Evolutionary conservation across 139 green algal species (phyloP).

Genomic region (Coelastrella sp.): DNA sequence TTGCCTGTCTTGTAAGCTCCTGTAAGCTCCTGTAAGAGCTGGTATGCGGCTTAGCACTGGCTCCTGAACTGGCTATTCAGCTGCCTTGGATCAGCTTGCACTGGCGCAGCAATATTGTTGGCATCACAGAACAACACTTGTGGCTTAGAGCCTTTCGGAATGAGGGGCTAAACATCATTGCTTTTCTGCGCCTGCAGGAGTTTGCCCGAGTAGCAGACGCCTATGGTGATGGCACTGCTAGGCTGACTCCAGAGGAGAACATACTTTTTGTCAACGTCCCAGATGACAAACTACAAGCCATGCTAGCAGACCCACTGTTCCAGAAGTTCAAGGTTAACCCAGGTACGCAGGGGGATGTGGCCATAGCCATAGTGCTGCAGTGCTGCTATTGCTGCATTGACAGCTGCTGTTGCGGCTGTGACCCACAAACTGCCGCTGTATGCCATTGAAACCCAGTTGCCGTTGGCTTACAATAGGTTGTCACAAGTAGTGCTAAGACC

Average conservation of each 20-base stretch:
- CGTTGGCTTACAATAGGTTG: too few relatives aligned
- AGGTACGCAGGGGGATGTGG: constrained; percentile 27
- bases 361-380: neutral
- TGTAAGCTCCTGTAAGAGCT: too few relatives aligned
- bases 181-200: constrained; percentile 36
- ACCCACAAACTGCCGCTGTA: neutral
- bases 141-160: too few relatives aligned
- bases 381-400: neutral
- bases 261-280: constrained; percentile 93
- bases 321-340: constrained; percentile 74
- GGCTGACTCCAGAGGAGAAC: constrained; percentile 98
- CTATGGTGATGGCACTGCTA: constrained; percentile 91
- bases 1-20: too few relatives aligned
- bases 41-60: too few relatives aligned
- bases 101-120: too few relatives aligned
- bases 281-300: constrained; percentile 82
- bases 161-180: too few relatives aligned
- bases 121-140: too few relatives aligned
- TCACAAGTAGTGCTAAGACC: too few relatives aligned
- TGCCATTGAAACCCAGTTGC: too few relatives aligned
- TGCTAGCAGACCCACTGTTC: constrained; percentile 94
- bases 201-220: constrained; percentile 63
- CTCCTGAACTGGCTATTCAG: neutral
- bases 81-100: neutral
- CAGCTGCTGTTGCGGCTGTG: neutral